phyloP scores from a whole-genome alignment of 345 rosid species.

The Brassica rapa region DNA sequence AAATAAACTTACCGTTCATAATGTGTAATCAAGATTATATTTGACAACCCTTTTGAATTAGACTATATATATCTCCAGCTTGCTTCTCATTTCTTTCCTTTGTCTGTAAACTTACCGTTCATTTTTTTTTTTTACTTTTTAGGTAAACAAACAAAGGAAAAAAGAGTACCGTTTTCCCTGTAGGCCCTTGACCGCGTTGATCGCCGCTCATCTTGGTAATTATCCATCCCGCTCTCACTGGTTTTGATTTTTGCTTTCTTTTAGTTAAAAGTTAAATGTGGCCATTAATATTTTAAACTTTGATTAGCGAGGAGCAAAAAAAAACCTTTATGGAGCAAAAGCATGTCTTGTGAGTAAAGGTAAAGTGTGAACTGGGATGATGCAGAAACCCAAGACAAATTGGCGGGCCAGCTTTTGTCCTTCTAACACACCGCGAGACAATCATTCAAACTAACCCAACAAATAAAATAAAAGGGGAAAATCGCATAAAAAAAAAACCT shows the following conservation, averaged over 20 bases:
- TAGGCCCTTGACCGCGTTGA: not conserved
- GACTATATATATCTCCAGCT: not conserved
- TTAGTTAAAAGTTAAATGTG: not conserved
- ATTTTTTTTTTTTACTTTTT: not conserved
- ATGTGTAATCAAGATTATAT: not conserved
- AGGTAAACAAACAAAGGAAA: not conserved
- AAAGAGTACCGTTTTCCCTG: not conserved
- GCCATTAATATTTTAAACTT: not conserved
- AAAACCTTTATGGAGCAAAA: not conserved
- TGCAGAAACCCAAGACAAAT: not conserved
- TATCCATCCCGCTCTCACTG: not conserved
- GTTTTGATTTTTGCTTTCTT: not conserved
- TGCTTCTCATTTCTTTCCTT: not conserved
- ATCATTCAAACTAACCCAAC: not conserved
- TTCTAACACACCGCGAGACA: not conserved
- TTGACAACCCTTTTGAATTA: not conserved
- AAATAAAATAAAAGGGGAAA: not conserved
- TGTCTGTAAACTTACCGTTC: not conserved
- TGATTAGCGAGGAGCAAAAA: not conserved
- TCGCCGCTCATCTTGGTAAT: constrained; percentile 1
- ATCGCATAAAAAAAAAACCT: no score
- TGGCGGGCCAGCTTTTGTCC: constrained; percentile 1
- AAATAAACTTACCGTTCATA: not conserved
- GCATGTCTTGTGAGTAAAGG: not conserved
- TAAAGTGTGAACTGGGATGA: not conserved